phyloP scores from a whole-genome alignment of 228 moss, liverwort and hornwort genomes.

The Sphagnum fallax region DNA sequence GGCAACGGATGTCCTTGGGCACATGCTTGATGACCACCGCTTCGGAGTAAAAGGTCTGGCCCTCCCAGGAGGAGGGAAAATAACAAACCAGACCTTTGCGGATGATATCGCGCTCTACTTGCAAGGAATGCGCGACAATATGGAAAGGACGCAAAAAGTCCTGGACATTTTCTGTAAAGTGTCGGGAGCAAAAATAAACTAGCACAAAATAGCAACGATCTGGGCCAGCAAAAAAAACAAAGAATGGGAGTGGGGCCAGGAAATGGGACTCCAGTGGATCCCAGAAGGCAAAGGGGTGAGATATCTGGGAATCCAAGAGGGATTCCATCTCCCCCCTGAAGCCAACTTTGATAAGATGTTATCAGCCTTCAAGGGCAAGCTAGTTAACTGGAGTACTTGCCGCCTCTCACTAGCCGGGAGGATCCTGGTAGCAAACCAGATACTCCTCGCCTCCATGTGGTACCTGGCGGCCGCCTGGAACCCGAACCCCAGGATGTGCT shows the following conservation, averaged over 20 bases:
- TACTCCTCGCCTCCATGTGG: not conserved
- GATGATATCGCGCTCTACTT: not conserved
- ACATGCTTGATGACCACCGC: not conserved
- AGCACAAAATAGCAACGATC: not conserved
- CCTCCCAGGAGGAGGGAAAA: not conserved
- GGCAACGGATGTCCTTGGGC: not conserved
- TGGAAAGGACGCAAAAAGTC: not conserved
- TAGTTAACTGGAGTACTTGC: not conserved
- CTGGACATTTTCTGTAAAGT: not conserved
- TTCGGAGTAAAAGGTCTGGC: not conserved
- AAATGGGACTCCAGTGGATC: not conserved
- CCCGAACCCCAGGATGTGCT: too few species aligned
- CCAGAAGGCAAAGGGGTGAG: not conserved
- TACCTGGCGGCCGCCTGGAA: not conserved
- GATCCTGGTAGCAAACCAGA: not conserved
- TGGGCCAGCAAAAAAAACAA: not conserved
- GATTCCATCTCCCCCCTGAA: not conserved
- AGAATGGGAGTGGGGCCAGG: not conserved
- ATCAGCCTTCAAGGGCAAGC: not conserved
- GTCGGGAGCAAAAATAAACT: not conserved
- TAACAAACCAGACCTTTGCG: not conserved
- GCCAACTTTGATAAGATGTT: not conserved
- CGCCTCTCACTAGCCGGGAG: not conserved
- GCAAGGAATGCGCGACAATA: not conserved
- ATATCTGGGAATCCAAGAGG: constrained; percentile 1